Evolutionary conservation across 2,329 filamentous ascomycete genomes (phyloP), one percentile per base, ranked within the genome.

Genomic region (Malbranchea cinnamomea): DNA sequence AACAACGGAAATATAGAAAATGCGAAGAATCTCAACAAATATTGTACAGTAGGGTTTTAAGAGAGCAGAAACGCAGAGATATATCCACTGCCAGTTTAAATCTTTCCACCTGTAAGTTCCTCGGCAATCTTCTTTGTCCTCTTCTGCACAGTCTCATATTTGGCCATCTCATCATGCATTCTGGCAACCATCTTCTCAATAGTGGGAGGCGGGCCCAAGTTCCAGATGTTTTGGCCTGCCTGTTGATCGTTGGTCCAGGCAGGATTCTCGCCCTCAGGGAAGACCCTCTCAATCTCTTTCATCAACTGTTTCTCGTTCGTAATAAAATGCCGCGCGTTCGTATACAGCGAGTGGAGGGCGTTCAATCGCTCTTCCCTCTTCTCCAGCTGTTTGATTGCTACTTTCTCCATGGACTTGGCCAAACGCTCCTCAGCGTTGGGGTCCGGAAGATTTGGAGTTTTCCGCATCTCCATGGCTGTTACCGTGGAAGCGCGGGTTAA

Each of bases 311-410:
- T 59, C 51, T 92, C 84, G 14, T 68, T 75, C 11, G 83, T 75
- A 49, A 98, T 94, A 58, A 95, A 98, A 22, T 71, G 63, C 15
- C 78, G 71, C 4, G 89, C 84, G 43, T 84, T 79, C 59, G 89
- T 79, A 58, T 98, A 98, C 8, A 98, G 68, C 35, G 81, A 74
- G 56, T 93, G 82, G 17, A 98, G 59, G 10, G 76, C 68, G 41
- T 87, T 72, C 37, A 70, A 65, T 29, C 78, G 70, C 31, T 66
- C 63, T 34, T 74, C 65, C 24, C 64, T 61, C 48, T 74, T 73
- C 31, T 59, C 52, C 6, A 54, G 57, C 18, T 62, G 52, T 23
- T 65, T 52, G 9, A 59, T 55, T 28, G 57, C 48, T 33, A 62
- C 31, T 32, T 54, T 48, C 36, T 50, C 44, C 14, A 38, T 40